Evolutionary conservation across 2,329 filamentous ascomycete species (phyloP).

Genomic region (Nemania abortiva): DNA sequence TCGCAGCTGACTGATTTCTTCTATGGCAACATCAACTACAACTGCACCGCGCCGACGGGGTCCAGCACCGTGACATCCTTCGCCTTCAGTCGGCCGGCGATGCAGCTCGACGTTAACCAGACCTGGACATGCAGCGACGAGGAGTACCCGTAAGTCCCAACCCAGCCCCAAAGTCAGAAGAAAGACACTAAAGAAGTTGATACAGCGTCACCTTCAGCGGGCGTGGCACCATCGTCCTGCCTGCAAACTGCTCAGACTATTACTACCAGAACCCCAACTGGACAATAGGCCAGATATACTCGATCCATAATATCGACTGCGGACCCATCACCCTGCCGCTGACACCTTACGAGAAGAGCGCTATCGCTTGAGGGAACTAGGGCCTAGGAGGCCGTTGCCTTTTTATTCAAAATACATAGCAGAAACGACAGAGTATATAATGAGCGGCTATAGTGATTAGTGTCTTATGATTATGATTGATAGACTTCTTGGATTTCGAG

Average conservation of each 20-base stretch:
- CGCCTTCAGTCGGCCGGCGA: conserved; percentile 55
- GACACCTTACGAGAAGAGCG: conserved; percentile 52
- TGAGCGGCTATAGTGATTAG: too few relatives aligned
- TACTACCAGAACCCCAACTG: conserved; percentile 56
- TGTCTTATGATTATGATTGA: too few relatives aligned
- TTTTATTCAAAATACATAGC: too few relatives aligned
- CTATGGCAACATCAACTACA: conserved; percentile 60
- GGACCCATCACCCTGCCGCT: conserved; percentile 48
- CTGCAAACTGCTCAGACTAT: conserved; percentile 53
- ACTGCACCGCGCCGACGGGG: conserved; percentile 55
- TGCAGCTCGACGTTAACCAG: conserved; percentile 60
- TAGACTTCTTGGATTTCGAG: conserved; percentile 5
- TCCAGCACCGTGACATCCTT: conserved; percentile 56
- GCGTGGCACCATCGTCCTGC: conserved; percentile 52
- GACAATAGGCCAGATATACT: conserved; percentile 58
- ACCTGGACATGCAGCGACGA: conserved; percentile 60
- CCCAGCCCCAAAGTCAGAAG: background rate
- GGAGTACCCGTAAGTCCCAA: conserved; percentile 53
- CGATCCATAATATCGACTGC: conserved; percentile 52
- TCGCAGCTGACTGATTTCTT: conserved; percentile 62
- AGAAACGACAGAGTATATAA: too few relatives aligned
- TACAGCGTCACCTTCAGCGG: conserved; percentile 52
- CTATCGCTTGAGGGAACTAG: conserved; percentile 55
- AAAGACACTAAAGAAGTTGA: background rate
- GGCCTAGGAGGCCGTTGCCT: too few relatives aligned